Base-by-base conservation (phyloP, 1,284 basidiomycete genomes). In the Apiotrichum gamsii region DNA sequence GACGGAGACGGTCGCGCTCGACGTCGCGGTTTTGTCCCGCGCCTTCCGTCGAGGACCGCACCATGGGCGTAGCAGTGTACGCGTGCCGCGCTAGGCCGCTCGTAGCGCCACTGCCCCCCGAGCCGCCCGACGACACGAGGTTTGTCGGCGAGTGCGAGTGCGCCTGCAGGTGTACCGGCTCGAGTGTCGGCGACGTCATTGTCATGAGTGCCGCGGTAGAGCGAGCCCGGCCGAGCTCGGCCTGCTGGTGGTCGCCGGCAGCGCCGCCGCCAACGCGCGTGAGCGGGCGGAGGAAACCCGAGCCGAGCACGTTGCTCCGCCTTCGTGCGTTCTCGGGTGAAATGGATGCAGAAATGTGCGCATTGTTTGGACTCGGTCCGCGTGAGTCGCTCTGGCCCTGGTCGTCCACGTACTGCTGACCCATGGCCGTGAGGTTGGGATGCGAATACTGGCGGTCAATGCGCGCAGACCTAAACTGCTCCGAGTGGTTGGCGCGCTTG, bases 241-340 rank as follows among this genome's bases (percentile, higher is more conserved):
- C 23, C n/a, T n/a, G n/a, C n/a, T n/a, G n/a, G n/a, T n/a, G n/a
- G n/a, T n/a, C n/a, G n/a, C n/a, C n/a, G n/a, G n/a, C n/a, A n/a
- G n/a, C n/a, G 16, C n/a, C 5, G 30, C 28, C 39, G 1, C 28
- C 39, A 11, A 63, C 65, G 11, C 67, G 52, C 2, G 67, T 70
- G 15, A 70, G 49, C 0, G 68, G 69, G 14, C 64, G 58, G 4
- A 70, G 55, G 41, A 66, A 64, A 8, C 56, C 58, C 2, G 55
- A 53, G 28, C 62, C 61, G 0, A 70, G 55, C 5, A 67, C 43
- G 29, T 57, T 64, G 0, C 54, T 37, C 25, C 57, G 44, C 5
- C 60, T 49, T 18, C 61, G 45, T 8, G 31, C 34, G 9, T 50
- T 47, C 23, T 61, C 59, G 0, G 44, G 50, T 13, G 52, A 54